Percentiles rank a stretch among this genome's conserved stretches.
These are phyloP conservation scores for Saccharomycopsis babjevae DNA, from an alignment of 805 yeast genomes.

Conservation along the genomic window DNA sequence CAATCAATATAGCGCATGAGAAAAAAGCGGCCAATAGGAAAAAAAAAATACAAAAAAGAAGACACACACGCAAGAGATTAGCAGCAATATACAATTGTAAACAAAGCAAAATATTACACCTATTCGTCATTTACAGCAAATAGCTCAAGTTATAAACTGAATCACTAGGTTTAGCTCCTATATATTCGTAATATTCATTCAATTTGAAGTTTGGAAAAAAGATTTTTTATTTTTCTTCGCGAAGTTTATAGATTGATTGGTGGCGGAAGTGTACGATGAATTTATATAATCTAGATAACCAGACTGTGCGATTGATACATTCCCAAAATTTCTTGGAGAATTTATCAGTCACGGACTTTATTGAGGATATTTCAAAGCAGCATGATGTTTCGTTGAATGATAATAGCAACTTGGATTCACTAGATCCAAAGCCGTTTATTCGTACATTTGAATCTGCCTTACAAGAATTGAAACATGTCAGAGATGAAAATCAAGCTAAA, in stretches of 20 bases:
- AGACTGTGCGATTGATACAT: conserved; percentile 13
- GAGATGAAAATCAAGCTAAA: conserved; percentile 41
- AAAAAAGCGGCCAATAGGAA: too few species aligned
- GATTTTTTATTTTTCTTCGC: too few species aligned
- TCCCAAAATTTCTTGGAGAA: conserved; percentile 32
- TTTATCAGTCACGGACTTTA: conserved; percentile 65
- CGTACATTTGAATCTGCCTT: conserved; percentile 85
- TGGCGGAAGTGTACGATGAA: conserved; percentile 8
- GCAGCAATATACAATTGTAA: too few species aligned
- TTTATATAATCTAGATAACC: conserved; percentile 15
- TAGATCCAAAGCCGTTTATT: conserved; percentile 92
- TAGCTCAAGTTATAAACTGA: too few species aligned
- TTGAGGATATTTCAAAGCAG: conserved; percentile 67
- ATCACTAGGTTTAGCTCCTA: too few species aligned
- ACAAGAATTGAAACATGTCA: conserved; percentile 54
- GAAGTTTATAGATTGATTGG: neutral
- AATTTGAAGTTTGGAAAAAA: too few species aligned
- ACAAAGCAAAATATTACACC: too few species aligned
- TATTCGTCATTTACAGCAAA: too few species aligned
- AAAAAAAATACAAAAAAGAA: too few species aligned
- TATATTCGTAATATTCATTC: too few species aligned
- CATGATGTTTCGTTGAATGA: conserved; percentile 36
- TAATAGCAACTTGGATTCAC: conserved; percentile 21
- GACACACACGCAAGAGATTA: too few species aligned
- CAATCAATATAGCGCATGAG: too few species aligned